phyloP scores from a whole-genome alignment of 257 asterid species.

The Asclepias syriaca region DNA sequence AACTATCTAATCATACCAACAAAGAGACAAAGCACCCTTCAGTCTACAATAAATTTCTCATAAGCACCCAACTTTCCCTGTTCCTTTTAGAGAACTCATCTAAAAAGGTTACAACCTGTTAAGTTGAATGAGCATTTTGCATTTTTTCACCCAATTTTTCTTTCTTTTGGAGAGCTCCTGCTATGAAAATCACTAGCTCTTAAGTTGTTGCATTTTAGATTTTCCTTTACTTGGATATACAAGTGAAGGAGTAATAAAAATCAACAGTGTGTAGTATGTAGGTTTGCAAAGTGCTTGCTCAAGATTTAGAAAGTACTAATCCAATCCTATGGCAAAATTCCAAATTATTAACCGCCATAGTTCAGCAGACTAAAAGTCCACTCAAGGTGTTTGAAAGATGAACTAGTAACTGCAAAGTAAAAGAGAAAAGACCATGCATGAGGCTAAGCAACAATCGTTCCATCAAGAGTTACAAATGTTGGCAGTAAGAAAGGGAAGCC shows the following conservation, averaged over 20 bases:
- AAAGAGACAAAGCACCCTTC: not conserved
- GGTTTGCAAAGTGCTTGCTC: not conserved
- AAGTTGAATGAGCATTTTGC: not conserved
- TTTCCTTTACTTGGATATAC: not conserved
- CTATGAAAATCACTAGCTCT: not conserved
- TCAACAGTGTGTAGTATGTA: not conserved
- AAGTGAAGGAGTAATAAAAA: not conserved
- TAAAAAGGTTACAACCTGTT: not conserved
- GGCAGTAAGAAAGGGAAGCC: not conserved
- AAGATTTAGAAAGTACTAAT: not conserved
- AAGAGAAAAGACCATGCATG: not conserved
- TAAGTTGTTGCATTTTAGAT: not conserved
- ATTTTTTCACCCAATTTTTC: not conserved
- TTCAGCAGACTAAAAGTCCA: not conserved
- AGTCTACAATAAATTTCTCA: not conserved
- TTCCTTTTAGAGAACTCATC: not conserved
- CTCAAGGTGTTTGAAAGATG: not conserved
- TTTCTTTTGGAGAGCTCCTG: not conserved
- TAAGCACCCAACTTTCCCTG: not conserved
- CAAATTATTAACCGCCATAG: not conserved
- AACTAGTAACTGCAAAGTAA: not conserved
- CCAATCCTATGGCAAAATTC: not conserved
- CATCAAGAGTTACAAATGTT: not conserved
- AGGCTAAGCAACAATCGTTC: not conserved
- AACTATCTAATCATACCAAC: not conserved